Evolutionary conservation across 2,329 filamentous ascomycete species (phyloP).

Genomic region (Graphium sp.): DNA sequence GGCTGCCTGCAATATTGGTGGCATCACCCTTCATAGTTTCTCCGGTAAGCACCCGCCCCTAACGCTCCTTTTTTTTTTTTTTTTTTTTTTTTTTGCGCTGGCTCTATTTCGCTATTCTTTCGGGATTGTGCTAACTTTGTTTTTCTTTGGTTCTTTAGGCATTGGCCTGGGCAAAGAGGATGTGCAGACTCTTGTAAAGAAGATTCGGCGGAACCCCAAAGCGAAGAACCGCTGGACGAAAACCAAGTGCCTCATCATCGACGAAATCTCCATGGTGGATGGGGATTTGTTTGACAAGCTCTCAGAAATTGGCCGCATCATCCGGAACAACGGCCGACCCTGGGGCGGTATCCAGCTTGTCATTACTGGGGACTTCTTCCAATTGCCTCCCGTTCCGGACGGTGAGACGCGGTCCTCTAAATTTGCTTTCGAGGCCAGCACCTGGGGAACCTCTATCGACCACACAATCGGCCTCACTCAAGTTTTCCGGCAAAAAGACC

Average conservation of each 20-base stretch:
- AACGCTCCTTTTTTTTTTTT: background rate
- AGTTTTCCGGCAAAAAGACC: conserved; percentile 89
- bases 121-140: conserved; percentile 1
- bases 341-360: conserved; percentile 95
- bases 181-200: conserved; percentile 64
- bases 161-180: conserved; percentile 91
- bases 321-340: conserved; percentile 79
- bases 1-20: conserved; percentile 91
- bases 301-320: conserved; percentile 65
- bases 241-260: conserved; percentile 76
- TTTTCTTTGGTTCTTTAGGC: conserved; percentile 11
- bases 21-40: conserved; percentile 91
- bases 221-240: conserved; percentile 77
- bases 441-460: conserved; percentile 84
- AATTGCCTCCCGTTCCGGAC: conserved; percentile 86
- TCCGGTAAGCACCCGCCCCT: conserved; percentile 33
- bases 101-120: no score
- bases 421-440: conserved; percentile 84
- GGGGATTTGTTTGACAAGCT: conserved; percentile 95
- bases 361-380: conserved; percentile 95
- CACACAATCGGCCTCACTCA: conserved; percentile 92
- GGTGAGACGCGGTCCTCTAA: conserved; percentile 48
- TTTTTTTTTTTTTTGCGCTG: no score
- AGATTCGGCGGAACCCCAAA: conserved; percentile 78
- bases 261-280: conserved; percentile 98